These are phyloP conservation scores for Ophiostoma ulmi DNA, from an alignment of 2,329 filamentous ascomycete genomes.

Conservation along the genomic window DNA sequence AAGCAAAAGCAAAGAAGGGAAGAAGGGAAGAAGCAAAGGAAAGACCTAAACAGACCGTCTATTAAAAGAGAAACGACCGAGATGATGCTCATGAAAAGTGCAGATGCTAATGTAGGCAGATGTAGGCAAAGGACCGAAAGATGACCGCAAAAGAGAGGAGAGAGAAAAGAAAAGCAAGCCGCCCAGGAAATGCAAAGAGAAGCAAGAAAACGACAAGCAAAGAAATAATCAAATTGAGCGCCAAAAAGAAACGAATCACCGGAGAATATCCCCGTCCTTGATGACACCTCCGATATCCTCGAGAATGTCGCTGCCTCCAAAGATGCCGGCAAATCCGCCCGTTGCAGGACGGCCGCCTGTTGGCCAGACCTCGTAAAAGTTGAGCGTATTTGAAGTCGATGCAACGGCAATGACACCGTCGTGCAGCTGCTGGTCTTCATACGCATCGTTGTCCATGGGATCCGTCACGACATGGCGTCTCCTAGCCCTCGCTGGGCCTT, in stretches of 20 bases:
- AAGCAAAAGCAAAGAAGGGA: not conserved
- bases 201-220: not conserved
- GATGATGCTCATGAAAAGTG: not conserved
- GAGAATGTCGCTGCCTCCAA: constrained; percentile 80
- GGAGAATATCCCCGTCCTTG: constrained; percentile 65
- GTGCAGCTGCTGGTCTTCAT: constrained; percentile 41
- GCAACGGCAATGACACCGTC: constrained; percentile 88
- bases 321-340: constrained; percentile 49
- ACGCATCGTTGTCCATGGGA: not conserved
- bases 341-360: constrained; percentile 52
- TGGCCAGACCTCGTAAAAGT: constrained; percentile 95
- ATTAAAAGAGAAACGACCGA: not conserved
- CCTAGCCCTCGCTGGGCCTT: not conserved
- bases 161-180: not conserved
- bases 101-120: not conserved
- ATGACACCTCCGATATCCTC: constrained; percentile 77
- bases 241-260: constrained; percentile 40
- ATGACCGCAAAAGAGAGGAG: not conserved
- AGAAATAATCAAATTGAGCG: not conserved
- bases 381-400: constrained; percentile 84
- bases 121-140: not conserved
- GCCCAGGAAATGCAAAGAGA: not conserved
- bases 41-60: not conserved
- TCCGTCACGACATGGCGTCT: not conserved
- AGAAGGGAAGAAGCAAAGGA: not conserved